Evolutionary conservation across 108 stramenopile genomes (phyloP).

Genomic region (Cyclotella cryptica): DNA sequence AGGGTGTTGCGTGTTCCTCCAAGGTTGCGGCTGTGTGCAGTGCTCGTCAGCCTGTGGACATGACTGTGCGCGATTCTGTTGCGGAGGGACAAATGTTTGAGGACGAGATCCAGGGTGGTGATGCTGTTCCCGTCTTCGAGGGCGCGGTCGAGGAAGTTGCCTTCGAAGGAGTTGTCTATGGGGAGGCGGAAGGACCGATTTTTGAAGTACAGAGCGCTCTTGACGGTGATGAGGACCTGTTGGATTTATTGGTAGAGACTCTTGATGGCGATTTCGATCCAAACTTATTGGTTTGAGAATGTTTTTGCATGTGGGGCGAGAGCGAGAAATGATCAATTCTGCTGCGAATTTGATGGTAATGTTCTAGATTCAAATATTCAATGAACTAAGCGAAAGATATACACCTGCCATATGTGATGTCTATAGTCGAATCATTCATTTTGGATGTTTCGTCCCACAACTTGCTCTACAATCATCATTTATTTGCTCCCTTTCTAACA

Average conservation of each 20-base stretch:
- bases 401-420: too few species aligned
- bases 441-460: too few species aligned
- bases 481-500: too few species aligned
- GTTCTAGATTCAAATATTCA: too few species aligned
- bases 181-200: background rate
- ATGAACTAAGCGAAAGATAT: too few species aligned
- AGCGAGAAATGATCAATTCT: too few species aligned
- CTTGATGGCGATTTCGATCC: constrained; percentile 44
- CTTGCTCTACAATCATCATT: too few species aligned
- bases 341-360: background rate
- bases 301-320: too few species aligned
- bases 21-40: background rate
- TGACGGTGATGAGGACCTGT: constrained; percentile 34
- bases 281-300: constrained; percentile 13
- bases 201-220: background rate
- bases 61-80: constrained; percentile 15
- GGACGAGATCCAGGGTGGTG: background rate
- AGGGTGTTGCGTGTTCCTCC: background rate
- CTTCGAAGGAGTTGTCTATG: background rate
- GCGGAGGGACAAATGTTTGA: background rate
- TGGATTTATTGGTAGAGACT: constrained; percentile 47
- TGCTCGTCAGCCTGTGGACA: background rate
- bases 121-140: background rate
- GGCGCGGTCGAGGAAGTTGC: background rate
- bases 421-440: too few species aligned